Evolutionary conservation across 257 asterid genomes (phyloP).

Genomic region (Nemophila menziesii): DNA sequence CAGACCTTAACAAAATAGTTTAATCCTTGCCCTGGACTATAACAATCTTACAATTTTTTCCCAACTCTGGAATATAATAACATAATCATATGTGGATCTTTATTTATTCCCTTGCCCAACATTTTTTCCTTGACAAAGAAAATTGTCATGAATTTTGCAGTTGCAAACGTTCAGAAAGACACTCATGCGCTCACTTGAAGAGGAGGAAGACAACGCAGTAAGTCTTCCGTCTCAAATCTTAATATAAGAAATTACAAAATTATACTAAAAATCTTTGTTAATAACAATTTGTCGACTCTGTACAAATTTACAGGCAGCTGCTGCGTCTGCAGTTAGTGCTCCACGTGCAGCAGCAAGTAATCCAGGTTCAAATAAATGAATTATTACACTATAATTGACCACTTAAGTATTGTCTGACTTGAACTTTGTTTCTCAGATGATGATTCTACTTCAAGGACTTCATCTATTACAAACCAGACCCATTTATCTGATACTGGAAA

Average conservation of each 20-base stretch:
- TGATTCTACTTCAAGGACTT: slow-evolving; percentile 29
- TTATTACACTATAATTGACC: too few species aligned
- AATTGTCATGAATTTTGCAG: slow-evolving; percentile 26
- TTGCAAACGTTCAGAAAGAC: slow-evolving; percentile 83
- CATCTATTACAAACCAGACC: slow-evolving; percentile 33
- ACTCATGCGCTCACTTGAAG: slow-evolving; percentile 78
- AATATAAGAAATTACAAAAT: background rate
- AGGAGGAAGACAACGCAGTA: slow-evolving; percentile 63
- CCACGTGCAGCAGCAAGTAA: slow-evolving; percentile 17
- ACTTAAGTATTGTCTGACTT: slow-evolving; percentile 6
- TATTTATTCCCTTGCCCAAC: too few species aligned
- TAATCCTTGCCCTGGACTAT: too few species aligned
- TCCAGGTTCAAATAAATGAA: slow-evolving; percentile 21
- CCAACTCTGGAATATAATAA: too few species aligned
- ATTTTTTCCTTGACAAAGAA: too few species aligned
- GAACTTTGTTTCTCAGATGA: slow-evolving; percentile 31
- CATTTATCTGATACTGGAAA: slow-evolving; percentile 46
- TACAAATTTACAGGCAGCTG: slow-evolving; percentile 26
- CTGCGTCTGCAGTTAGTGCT: slow-evolving; percentile 23
- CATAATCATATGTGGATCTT: too few species aligned
- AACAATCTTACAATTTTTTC: too few species aligned
- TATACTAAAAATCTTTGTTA: background rate
- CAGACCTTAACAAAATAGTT: too few species aligned
- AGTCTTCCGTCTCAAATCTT: slow-evolving; percentile 11
- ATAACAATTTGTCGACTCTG: background rate